A percentile compares a stretch with the other conserved stretches of the same genome.
Conservation (phyloP, 345 rosid species). For the Populus deltoides region DNA sequence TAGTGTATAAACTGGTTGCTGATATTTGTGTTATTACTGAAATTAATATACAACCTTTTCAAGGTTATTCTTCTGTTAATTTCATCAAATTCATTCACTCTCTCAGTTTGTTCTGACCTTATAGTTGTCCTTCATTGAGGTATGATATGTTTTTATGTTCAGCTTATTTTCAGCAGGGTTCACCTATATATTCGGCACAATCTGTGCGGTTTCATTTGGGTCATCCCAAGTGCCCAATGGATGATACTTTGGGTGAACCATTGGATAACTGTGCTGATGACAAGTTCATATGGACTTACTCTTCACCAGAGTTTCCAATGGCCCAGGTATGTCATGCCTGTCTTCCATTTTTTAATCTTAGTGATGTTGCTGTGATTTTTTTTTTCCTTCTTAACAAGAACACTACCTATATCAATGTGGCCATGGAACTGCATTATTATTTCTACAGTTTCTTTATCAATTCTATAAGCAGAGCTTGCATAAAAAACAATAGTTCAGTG, state of each 20-base stretch:
- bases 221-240: slow-evolving; percentile 35
- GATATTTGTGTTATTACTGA: slow-evolving; percentile 74
- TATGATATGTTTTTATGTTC: slow-evolving; percentile 17
- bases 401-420: background rate
- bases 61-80: slow-evolving; percentile 43
- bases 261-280: slow-evolving; percentile 31
- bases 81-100: background rate
- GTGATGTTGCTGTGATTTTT: background rate
- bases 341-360: background rate
- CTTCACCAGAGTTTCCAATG: slow-evolving; percentile 88
- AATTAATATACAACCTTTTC: slow-evolving; percentile 70
- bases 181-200: slow-evolving; percentile 78
- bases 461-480: background rate
- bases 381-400: background rate
- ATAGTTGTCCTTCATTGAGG: slow-evolving; percentile 17
- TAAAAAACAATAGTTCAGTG: background rate
- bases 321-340: slow-evolving; percentile 56
- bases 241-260: slow-evolving; percentile 26
- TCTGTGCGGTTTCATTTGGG: slow-evolving; percentile 75
- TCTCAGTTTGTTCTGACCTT: background rate
- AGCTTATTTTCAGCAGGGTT: slow-evolving; percentile 75
- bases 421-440: background rate
- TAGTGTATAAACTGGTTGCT: slow-evolving; percentile 57
- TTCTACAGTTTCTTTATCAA: background rate
- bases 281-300: slow-evolving; percentile 69